Conservation (phyloP, 2,329 filamentous ascomycete genomes). For the Corinectria fuckeliana region DNA sequence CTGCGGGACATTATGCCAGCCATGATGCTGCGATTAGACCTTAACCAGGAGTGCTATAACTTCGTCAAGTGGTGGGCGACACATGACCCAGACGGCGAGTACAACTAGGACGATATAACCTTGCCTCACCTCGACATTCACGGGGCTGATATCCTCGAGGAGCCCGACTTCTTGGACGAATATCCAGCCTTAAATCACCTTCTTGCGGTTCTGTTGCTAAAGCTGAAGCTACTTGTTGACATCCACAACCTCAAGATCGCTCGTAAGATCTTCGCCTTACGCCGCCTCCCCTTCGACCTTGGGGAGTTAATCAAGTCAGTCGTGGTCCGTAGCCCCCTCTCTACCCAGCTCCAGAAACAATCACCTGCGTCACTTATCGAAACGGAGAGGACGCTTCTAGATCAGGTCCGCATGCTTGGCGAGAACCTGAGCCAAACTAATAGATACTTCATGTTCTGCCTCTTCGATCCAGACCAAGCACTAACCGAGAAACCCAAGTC, state of each 20-base stretch:
- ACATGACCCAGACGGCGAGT: conserved; percentile 3
- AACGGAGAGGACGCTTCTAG: background rate
- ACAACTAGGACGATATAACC: conserved; percentile 11
- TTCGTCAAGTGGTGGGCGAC: conserved; percentile 44
- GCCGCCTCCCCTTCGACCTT: conserved; percentile 1
- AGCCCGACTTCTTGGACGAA: background rate
- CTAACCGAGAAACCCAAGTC: background rate
- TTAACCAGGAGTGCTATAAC: conserved; percentile 55
- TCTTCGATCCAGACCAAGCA: conserved; percentile 8
- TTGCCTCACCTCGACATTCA: conserved; percentile 40
- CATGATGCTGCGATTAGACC: conserved; percentile 50
- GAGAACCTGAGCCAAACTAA: background rate
- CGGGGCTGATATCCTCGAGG: conserved; percentile 49
- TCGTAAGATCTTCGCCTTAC: conserved; percentile 4
- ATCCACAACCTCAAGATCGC: conserved; percentile 9
- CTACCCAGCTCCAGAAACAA: background rate
- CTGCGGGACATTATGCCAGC: conserved; percentile 42
- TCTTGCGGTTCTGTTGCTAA: conserved; percentile 4
- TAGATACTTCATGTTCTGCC: background rate
- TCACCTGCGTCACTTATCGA: background rate
- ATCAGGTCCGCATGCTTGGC: background rate
- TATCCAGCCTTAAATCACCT: background rate
- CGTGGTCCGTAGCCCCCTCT: conserved; percentile 12
- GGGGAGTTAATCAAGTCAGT: background rate
- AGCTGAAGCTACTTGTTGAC: conserved; percentile 16